Percentiles rank a stretch among this genome's conserved stretches.
Evolutionary conservation across 805 yeast species (phyloP).

Genomic region (Monosporozyma solicola): DNA sequence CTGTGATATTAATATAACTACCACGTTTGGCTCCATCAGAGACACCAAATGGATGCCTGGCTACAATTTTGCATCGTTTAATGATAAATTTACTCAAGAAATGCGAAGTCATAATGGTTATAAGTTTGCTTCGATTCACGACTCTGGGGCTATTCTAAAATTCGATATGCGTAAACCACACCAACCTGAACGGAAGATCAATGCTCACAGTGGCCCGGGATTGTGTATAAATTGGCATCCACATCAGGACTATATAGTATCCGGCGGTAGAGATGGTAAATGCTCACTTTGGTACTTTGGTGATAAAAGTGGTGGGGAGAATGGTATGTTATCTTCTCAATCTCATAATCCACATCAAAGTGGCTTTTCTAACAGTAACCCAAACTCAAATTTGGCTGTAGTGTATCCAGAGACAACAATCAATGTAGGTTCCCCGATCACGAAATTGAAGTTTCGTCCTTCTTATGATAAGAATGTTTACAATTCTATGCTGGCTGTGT

Average conservation of each 20-base stretch:
- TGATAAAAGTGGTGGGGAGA: conserved; percentile 9
- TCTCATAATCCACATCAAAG: neutral
- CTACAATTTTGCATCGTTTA: conserved; percentile 20
- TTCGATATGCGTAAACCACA: conserved; percentile 74
- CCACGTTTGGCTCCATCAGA: conserved; percentile 64
- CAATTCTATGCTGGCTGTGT: conserved; percentile 63
- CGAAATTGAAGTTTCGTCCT: conserved; percentile 37
- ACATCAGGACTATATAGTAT: conserved; percentile 63
- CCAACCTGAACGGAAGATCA: conserved; percentile 58
- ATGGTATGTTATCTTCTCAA: neutral
- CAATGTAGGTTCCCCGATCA: conserved; percentile 68
- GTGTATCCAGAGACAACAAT: conserved; percentile 60
- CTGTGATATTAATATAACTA: conserved; percentile 29
- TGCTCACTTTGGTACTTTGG: conserved; percentile 30
- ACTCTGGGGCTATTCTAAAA: conserved; percentile 76
- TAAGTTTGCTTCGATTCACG: conserved; percentile 71
- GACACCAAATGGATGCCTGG: conserved; percentile 45
- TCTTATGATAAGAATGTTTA: conserved; percentile 30
- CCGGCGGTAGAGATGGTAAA: conserved; percentile 85
- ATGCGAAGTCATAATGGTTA: conserved; percentile 31
- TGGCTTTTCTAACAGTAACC: neutral
- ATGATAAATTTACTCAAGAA: neutral
- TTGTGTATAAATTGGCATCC: conserved; percentile 86
- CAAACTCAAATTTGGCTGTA: conserved; percentile 8
- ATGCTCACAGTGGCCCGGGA: conserved; percentile 90